These are phyloP conservation scores for Mortierella sp. DNA, from an alignment of 371 early-diverging fungal species.

Conservation along the genomic window DNA sequence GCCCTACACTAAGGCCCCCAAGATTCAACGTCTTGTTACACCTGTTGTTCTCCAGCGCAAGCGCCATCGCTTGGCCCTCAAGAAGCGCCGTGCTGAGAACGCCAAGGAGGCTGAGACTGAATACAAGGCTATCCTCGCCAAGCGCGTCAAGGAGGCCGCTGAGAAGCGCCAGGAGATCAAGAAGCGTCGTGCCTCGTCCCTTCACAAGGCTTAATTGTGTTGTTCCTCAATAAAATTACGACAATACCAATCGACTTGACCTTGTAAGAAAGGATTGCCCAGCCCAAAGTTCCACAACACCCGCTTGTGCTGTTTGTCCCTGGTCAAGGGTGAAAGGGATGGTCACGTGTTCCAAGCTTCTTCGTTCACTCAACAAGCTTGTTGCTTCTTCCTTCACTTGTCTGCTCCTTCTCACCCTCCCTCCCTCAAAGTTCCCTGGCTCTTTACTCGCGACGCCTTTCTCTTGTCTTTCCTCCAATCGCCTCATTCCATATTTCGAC, in stretches of 20 bases:
- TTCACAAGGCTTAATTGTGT: slow-evolving; percentile 64
- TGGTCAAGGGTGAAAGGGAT: no score
- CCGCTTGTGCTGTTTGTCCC: no score
- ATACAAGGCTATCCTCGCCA: slow-evolving; percentile 91
- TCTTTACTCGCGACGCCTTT: slow-evolving; percentile 1
- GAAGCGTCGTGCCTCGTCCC: slow-evolving; percentile 71
- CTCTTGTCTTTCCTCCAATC: no score
- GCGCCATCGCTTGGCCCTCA: slow-evolving; percentile 85
- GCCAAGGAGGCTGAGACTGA: slow-evolving; percentile 90
- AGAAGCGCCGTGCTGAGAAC: slow-evolving; percentile 81
- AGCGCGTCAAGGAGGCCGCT: slow-evolving; percentile 91
- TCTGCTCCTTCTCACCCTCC: background rate
- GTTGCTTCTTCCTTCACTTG: background rate
- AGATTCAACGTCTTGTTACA: slow-evolving; percentile 98
- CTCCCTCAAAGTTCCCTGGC: slow-evolving; percentile 1
- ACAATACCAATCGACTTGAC: slow-evolving; percentile 4
- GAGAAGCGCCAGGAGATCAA: slow-evolving; percentile 74
- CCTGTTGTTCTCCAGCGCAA: slow-evolving; percentile 95
- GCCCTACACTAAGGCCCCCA: slow-evolving; percentile 92
- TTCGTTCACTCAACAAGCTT: background rate
- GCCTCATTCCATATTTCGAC: no score
- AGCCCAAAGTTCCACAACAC: no score
- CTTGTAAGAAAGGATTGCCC: no score
- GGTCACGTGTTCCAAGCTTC: no score
- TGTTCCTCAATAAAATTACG: background rate